phyloP scores from a whole-genome alignment of 352 stramenopile species.

The Pythium plurisporium region DNA sequence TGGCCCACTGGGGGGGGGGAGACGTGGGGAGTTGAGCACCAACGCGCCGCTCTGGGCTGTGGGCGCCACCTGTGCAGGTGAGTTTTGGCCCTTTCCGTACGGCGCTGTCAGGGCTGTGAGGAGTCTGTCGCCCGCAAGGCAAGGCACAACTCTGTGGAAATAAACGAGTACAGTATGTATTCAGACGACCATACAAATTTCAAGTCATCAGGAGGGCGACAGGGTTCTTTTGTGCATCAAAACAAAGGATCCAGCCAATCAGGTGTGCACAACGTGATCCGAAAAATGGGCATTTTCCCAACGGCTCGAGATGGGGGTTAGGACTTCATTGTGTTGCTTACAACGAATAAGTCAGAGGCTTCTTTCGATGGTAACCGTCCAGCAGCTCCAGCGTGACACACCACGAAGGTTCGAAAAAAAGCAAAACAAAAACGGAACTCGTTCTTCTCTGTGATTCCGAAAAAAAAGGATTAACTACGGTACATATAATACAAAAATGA shows the following conservation, averaged over 20 bases:
- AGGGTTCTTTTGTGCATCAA: too few relatives aligned
- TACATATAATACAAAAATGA: too few relatives aligned
- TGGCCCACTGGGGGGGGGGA: neutral
- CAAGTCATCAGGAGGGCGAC: neutral
- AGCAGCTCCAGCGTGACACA: too few relatives aligned
- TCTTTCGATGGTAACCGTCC: too few relatives aligned
- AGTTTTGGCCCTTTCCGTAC: conserved; percentile 18
- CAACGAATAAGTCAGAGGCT: too few relatives aligned
- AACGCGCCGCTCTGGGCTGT: conserved; percentile 4
- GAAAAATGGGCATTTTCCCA: too few relatives aligned
- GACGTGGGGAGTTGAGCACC: neutral
- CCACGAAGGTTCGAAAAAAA: too few relatives aligned
- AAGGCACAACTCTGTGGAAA: neutral
- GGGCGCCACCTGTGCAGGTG: neutral
- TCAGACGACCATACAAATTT: conserved; percentile 10
- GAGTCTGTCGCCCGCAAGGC: conserved; percentile 10
- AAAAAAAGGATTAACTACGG: too few relatives aligned
- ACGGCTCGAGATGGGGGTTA: too few relatives aligned
- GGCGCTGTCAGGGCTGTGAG: conserved; percentile 7
- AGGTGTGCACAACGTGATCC: neutral
- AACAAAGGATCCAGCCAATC: conserved; percentile 5
- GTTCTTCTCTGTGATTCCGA: too few relatives aligned
- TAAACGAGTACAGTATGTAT: neutral
- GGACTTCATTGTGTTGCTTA: too few relatives aligned
- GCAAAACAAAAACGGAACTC: too few relatives aligned